phyloP scores from a whole-genome alignment of 1,284 basidiomycete species.

The Tilletia indica region DNA sequence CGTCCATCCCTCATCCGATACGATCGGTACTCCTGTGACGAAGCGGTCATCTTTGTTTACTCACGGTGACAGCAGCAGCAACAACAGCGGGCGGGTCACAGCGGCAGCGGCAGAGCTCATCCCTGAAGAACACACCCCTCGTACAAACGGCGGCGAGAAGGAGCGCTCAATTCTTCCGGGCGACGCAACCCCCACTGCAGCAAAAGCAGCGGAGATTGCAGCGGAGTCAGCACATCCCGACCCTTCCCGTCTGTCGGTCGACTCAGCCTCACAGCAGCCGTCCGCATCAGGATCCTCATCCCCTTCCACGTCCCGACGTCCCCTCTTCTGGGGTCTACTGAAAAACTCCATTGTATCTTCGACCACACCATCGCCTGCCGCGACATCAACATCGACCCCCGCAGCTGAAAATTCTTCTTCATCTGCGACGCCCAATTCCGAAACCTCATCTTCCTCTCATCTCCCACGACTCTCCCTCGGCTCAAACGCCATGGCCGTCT shows the following conservation, averaged over 20 bases:
- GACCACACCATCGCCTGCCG: neutral
- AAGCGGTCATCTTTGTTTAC: no score
- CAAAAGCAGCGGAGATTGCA: no score
- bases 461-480: neutral
- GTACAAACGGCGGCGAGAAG: no score
- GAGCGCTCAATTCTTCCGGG: no score
- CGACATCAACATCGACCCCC: neutral
- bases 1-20: no score
- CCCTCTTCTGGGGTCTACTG: conserved; percentile 11
- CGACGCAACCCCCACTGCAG: no score
- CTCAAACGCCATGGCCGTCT: neutral
- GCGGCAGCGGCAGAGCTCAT: no score
- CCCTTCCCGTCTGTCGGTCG: neutral
- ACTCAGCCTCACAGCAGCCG: neutral
- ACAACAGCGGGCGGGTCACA: no score
- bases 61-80: no score
- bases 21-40: no score
- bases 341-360: neutral
- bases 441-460: neutral
- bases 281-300: neutral
- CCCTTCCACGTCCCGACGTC: neutral
- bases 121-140: no score
- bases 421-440: neutral
- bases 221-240: neutral
- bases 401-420: neutral